Conservation (phyloP, 805 yeast species). For the Suhomyces sp. region DNA sequence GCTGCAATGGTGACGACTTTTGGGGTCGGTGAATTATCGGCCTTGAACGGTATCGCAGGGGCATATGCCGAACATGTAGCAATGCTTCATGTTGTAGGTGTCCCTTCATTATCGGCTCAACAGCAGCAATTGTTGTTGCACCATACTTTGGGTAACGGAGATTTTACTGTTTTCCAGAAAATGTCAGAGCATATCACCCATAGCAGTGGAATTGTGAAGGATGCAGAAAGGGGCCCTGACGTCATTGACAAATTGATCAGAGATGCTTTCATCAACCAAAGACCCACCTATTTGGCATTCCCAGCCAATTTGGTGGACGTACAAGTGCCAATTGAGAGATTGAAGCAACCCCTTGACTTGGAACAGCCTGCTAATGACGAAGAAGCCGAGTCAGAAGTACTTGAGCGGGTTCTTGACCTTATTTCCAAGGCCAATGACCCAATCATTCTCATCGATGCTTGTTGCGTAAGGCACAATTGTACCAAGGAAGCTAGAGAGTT, state of each 20-base stretch:
- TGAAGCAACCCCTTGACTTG: slow-evolving; percentile 13
- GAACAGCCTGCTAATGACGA: slow-evolving; percentile 10
- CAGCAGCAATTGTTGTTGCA: slow-evolving; percentile 13
- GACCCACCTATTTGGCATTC: slow-evolving; percentile 15
- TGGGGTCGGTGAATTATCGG: slow-evolving; percentile 15
- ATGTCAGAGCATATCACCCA: slow-evolving; percentile 11
- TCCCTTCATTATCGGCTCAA: slow-evolving; percentile 13
- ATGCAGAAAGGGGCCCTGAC: slow-evolving; percentile 10
- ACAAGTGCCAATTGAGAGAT: slow-evolving; percentile 8
- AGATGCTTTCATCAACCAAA: slow-evolving; percentile 16
- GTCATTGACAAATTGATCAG: slow-evolving; percentile 14
- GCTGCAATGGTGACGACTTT: slow-evolving; percentile 14
- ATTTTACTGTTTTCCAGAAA: slow-evolving; percentile 12
- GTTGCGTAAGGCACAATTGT: slow-evolving; percentile 18
- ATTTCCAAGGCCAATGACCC: slow-evolving; percentile 16
- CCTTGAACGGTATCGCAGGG: slow-evolving; percentile 16
- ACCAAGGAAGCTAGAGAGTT: slow-evolving; percentile 15
- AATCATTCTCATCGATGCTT: slow-evolving; percentile 19
- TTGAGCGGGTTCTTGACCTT: slow-evolving; percentile 6
- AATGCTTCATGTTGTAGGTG: slow-evolving; percentile 13
- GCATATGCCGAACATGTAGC: slow-evolving; percentile 17
- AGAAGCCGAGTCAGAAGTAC: slow-evolving; percentile 12
- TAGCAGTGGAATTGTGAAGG: slow-evolving; percentile 11
- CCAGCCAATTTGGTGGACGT: slow-evolving; percentile 15
- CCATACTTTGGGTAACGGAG: slow-evolving; percentile 17